Percentiles rank a stretch among this genome's conserved stretches.
These are phyloP conservation scores for Pleurotus tuoliensis DNA, from an alignment of 768 basidiomycete species.

Conservation along the genomic window DNA sequence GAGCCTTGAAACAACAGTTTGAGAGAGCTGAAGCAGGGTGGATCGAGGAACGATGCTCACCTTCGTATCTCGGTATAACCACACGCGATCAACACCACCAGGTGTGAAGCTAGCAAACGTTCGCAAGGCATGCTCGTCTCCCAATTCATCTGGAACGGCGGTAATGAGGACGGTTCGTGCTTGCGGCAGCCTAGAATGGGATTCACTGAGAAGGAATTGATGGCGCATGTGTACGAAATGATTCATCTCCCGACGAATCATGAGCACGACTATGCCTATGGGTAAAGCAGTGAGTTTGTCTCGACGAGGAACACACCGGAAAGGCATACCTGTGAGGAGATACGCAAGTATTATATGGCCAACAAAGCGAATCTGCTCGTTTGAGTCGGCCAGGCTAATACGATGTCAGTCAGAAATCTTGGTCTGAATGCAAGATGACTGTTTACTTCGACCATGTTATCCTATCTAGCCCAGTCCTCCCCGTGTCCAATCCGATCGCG, in stretches of 20 bases:
- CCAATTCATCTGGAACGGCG: slow-evolving; percentile 52
- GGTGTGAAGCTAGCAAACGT: slow-evolving; percentile 63
- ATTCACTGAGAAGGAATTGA: slow-evolving; percentile 54
- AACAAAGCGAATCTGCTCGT: slow-evolving; percentile 40
- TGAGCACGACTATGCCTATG: slow-evolving; percentile 55
- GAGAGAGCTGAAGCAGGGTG: neutral
- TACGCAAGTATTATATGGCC: slow-evolving; percentile 57
- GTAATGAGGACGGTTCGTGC: slow-evolving; percentile 69
- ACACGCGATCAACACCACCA: slow-evolving; percentile 64
- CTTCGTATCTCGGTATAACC: slow-evolving; percentile 58
- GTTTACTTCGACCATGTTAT: slow-evolving; percentile 51
- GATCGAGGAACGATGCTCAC: neutral
- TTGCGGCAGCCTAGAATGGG: slow-evolving; percentile 58
- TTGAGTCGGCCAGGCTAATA: slow-evolving; percentile 29
- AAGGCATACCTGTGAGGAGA: slow-evolving; percentile 42
- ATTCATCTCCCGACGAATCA: slow-evolving; percentile 55
- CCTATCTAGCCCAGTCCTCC: slow-evolving; percentile 32
- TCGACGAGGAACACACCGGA: neutral
- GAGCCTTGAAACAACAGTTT: slow-evolving; percentile 7
- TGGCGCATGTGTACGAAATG: slow-evolving; percentile 54
- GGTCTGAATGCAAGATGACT: neutral
- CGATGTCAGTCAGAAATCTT: neutral
- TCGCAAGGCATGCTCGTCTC: slow-evolving; percentile 40
- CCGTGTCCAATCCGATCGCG: slow-evolving; percentile 34
- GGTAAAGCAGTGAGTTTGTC: neutral